Conservation (phyloP, 2,329 filamentous ascomycete species). For the Cryphonectria radicalis region DNA sequence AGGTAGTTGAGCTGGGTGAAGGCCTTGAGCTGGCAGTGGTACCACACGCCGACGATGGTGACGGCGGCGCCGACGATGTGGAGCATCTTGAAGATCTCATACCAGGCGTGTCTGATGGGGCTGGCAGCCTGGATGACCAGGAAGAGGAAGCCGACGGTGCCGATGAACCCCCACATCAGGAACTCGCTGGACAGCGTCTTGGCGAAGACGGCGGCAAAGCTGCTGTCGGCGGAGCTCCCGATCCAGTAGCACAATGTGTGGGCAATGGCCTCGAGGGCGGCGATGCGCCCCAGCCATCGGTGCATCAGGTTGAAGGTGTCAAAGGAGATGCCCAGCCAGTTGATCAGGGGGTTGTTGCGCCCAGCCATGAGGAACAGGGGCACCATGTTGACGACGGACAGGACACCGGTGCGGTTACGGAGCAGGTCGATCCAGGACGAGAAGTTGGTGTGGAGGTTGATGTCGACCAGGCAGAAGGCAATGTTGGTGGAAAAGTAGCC, state of each 20-base stretch:
- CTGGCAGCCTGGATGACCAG: slow-evolving; percentile 72
- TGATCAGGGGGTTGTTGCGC: slow-evolving; percentile 79
- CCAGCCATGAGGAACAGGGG: slow-evolving; percentile 76
- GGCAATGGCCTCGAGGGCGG: slow-evolving; percentile 68
- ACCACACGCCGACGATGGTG: slow-evolving; percentile 67
- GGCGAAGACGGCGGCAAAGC: slow-evolving; percentile 53
- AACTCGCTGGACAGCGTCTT: slow-evolving; percentile 46
- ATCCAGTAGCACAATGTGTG: slow-evolving; percentile 67
- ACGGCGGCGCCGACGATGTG: slow-evolving; percentile 69
- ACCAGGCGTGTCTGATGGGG: slow-evolving; percentile 75
- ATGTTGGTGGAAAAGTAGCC: slow-evolving; percentile 75
- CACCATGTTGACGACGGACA: slow-evolving; percentile 77
- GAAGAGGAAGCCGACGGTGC: slow-evolving; percentile 61
- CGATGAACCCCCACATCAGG: slow-evolving; percentile 67
- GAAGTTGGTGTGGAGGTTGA: slow-evolving; percentile 60
- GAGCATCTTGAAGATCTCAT: slow-evolving; percentile 75
- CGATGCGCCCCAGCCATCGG: slow-evolving; percentile 79
- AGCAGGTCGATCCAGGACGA: slow-evolving; percentile 53
- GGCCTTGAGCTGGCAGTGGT: slow-evolving; percentile 62
- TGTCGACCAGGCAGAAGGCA: slow-evolving; percentile 72
- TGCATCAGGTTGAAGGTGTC: slow-evolving; percentile 84
- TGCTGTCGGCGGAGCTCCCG: slow-evolving; percentile 43
- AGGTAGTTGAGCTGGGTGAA: slow-evolving; percentile 63
- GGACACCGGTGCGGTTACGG: slow-evolving; percentile 70
- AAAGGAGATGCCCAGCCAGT: slow-evolving; percentile 73